Evolutionary conservation across 1,284 basidiomycete species (phyloP).

Genomic region (Irpex rosettiformis): DNA sequence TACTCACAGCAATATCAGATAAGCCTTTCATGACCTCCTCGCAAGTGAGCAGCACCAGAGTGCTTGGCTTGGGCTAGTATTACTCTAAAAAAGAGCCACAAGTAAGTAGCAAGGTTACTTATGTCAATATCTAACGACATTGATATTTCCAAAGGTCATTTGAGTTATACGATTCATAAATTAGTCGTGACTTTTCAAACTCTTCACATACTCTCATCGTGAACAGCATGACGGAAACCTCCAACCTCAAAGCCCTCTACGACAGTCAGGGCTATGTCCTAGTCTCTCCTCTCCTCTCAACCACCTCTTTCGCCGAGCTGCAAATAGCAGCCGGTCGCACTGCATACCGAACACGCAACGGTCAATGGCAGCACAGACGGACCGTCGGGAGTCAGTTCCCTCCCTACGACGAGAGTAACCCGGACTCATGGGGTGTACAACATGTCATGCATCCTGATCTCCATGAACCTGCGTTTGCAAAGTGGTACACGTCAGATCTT

Average conservation of each 20-base stretch:
- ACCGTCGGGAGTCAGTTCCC: slow-evolving; percentile 84
- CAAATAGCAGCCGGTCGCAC: slow-evolving; percentile 50
- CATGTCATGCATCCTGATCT: slow-evolving; percentile 79
- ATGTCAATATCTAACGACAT: too few relatives aligned
- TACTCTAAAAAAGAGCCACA: too few relatives aligned
- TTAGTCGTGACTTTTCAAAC: too few relatives aligned
- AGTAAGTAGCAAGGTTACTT: too few relatives aligned
- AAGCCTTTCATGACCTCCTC: too few relatives aligned
- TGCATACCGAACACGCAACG: slow-evolving; percentile 54
- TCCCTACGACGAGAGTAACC: slow-evolving; percentile 54
- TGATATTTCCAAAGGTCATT: too few relatives aligned
- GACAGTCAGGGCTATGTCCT: slow-evolving; percentile 71
- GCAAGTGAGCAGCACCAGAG: too few relatives aligned
- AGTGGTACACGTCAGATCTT: slow-evolving; percentile 65
- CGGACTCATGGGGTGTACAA: slow-evolving; percentile 80
- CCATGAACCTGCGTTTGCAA: slow-evolving; percentile 52
- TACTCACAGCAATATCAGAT: too few relatives aligned
- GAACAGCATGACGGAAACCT: neutral
- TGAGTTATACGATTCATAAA: too few relatives aligned
- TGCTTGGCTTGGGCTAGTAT: too few relatives aligned
- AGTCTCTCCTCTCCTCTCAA: slow-evolving; percentile 56
- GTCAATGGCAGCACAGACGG: slow-evolving; percentile 66
- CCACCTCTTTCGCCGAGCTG: slow-evolving; percentile 39
- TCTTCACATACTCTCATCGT: too few relatives aligned
- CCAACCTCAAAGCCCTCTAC: slow-evolving; percentile 35